These are phyloP conservation scores for Astragalus glycyphyllos DNA, from an alignment of 306 rosid species.

Conservation along the genomic window DNA sequence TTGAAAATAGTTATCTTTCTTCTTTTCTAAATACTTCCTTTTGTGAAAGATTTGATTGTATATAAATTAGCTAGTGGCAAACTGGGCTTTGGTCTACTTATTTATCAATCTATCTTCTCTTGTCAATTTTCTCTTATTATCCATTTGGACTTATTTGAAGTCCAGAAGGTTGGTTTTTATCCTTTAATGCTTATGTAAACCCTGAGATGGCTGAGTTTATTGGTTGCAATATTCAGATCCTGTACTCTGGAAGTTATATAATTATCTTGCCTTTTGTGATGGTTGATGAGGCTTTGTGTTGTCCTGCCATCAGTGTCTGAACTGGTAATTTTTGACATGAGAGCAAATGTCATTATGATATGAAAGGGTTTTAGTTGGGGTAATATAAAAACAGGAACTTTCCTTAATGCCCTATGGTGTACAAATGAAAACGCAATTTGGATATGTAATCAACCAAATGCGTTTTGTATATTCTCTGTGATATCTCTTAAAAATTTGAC, in stretches of 20 bases:
- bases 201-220: slow-evolving; percentile 18
- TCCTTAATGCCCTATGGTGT: slow-evolving; percentile 21
- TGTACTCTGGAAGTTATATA: background rate
- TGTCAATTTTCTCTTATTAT: slow-evolving; percentile 21
- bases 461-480: slow-evolving; percentile 8
- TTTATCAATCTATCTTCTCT: slow-evolving; percentile 32
- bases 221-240: slow-evolving; percentile 19
- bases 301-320: slow-evolving; percentile 24
- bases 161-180: slow-evolving; percentile 19
- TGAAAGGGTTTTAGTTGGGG: slow-evolving; percentile 32
- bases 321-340: slow-evolving; percentile 28
- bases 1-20: slow-evolving; percentile 14
- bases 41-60: slow-evolving; percentile 12
- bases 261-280: slow-evolving; percentile 26
- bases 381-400: slow-evolving; percentile 26
- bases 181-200: background rate
- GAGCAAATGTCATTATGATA: slow-evolving; percentile 4
- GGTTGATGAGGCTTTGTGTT: slow-evolving; percentile 34
- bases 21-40: slow-evolving; percentile 16
- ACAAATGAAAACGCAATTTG: slow-evolving; percentile 18
- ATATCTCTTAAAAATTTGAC: background rate
- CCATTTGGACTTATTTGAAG: slow-evolving; percentile 23
- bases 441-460: slow-evolving; percentile 10
- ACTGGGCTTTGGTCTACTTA: slow-evolving; percentile 10
- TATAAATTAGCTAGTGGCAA: background rate